Evolutionary conservation across 2,329 filamentous ascomycete genomes (phyloP), one percentile per base, ranked within the genome.

Genomic region (Allantophomopsis cytisporea): DNA sequence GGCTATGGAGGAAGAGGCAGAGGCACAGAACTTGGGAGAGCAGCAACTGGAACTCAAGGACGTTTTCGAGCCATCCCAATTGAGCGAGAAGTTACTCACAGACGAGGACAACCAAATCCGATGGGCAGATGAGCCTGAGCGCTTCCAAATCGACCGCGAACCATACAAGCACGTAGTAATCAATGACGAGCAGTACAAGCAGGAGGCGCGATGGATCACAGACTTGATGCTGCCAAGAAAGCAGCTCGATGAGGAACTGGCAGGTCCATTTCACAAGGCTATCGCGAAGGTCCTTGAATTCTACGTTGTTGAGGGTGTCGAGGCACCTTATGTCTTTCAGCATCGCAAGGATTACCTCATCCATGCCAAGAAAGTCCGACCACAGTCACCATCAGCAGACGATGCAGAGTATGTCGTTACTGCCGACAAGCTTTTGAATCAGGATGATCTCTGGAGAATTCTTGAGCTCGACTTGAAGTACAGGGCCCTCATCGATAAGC

Each of bases 271-370:
- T 59, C 79, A 84, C 53, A 83, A 83, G 51, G 84, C 89, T 5
- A 80, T 98, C 40, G 79, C 80, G 49, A 94, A 94, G 59, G 88
- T 96, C 10, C 71, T 98, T 31, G 85, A 95, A 52, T 95, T 96
- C 56, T 86, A 98, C 60, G 85, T 94, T 38, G 77, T 89, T 4
- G 88, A 96, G 47, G 85, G 94, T 49, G 86, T 89, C 50, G 91
- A 98, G 59, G 87, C 95, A 1, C 89, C 91, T 0, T 98, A 94
- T 58, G 91, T 98, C 50, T 95, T 95, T 60, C 89, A 95, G 58
- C 91, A 98, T 55, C 85, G 91, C 44, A 94, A 95, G 60, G 91
- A 98, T 58, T 98, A 96, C 55, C 72, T 98, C 34, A 93, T 98
- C 41, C 86, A 96, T 53, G 83, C 83, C 17, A 80, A 80, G 47